These are phyloP conservation scores for Heritiera littoralis DNA, from an alignment of 345 rosid genomes.

Conservation along the genomic window DNA sequence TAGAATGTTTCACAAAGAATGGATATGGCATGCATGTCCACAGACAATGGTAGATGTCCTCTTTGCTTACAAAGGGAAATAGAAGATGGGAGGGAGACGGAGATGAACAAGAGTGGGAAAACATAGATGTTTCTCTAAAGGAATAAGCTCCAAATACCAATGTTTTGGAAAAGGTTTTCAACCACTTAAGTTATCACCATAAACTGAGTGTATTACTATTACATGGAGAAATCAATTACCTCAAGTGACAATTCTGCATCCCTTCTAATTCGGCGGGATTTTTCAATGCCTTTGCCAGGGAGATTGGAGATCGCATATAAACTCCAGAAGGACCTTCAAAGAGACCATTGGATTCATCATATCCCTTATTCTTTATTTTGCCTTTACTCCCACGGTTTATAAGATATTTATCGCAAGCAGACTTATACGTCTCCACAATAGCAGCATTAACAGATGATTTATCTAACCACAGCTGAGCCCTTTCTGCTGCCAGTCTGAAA, in stretches of 20 bases:
- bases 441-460: slow-evolving; percentile 83
- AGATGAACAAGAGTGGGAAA: too few relatives aligned
- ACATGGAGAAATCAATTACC: slow-evolving; percentile 41
- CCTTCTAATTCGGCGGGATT: slow-evolving; percentile 82
- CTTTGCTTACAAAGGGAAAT: slow-evolving; percentile 1
- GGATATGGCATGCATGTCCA: background rate
- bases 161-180: background rate
- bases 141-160: background rate
- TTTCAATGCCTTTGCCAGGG: slow-evolving; percentile 82
- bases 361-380: slow-evolving; percentile 32
- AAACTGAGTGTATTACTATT: background rate
- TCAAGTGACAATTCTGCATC: slow-evolving; percentile 82
- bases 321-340: slow-evolving; percentile 58
- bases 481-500: slow-evolving; percentile 70
- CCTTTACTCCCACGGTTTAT: slow-evolving; percentile 34
- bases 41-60: background rate
- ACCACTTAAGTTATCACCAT: background rate
- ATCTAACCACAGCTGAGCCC: slow-evolving; percentile 82
- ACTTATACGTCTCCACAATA: slow-evolving; percentile 65
- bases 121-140: background rate
- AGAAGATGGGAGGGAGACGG: too few relatives aligned
- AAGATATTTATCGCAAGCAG: slow-evolving; percentile 54
- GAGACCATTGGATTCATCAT: slow-evolving; percentile 36
- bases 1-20: background rate
- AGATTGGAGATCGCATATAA: slow-evolving; percentile 72